phyloP scores from a whole-genome alignment of 257 asterid species.

The Perilla frutescens region DNA sequence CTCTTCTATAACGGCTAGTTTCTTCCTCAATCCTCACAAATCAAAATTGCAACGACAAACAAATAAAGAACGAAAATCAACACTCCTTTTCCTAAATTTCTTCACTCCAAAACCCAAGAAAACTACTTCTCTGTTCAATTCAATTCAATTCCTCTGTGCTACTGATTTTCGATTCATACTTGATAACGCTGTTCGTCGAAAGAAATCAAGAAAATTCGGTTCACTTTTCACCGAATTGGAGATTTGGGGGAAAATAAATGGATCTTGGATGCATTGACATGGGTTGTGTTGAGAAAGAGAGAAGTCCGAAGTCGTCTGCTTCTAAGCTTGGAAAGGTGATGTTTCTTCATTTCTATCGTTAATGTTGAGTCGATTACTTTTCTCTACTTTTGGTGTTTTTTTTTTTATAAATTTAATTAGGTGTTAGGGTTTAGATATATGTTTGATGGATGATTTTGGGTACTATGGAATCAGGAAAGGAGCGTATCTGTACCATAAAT shows the following conservation, averaged over 20 bases:
- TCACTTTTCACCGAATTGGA: slow-evolving; percentile 18
- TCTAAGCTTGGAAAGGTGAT: slow-evolving; percentile 72
- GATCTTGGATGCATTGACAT: slow-evolving; percentile 89
- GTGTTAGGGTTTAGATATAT: not conserved
- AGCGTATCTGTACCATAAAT: too few relatives aligned
- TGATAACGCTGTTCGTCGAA: not conserved
- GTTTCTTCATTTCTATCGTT: not conserved
- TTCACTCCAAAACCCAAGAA: slow-evolving; percentile 36
- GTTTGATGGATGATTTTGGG: too few relatives aligned
- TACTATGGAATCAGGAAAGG: too few relatives aligned
- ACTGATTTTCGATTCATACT: not conserved
- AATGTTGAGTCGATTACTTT: too few relatives aligned
- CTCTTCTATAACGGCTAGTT: slow-evolving; percentile 71
- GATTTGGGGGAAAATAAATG: slow-evolving; percentile 42
- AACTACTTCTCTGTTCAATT: slow-evolving; percentile 3
- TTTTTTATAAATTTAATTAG: too few relatives aligned
- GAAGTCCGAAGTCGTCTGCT: slow-evolving; percentile 62
- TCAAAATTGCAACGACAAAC: not conserved
- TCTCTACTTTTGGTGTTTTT: too few relatives aligned
- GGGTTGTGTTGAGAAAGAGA: slow-evolving; percentile 67
- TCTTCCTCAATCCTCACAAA: slow-evolving; percentile 17
- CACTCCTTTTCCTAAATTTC: slow-evolving; percentile 22
- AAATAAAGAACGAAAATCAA: not conserved
- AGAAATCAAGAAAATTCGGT: slow-evolving; percentile 21
- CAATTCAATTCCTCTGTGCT: slow-evolving; percentile 22